Conservation (phyloP, 2,329 filamentous ascomycete species). For the Onygena corvina region DNA sequence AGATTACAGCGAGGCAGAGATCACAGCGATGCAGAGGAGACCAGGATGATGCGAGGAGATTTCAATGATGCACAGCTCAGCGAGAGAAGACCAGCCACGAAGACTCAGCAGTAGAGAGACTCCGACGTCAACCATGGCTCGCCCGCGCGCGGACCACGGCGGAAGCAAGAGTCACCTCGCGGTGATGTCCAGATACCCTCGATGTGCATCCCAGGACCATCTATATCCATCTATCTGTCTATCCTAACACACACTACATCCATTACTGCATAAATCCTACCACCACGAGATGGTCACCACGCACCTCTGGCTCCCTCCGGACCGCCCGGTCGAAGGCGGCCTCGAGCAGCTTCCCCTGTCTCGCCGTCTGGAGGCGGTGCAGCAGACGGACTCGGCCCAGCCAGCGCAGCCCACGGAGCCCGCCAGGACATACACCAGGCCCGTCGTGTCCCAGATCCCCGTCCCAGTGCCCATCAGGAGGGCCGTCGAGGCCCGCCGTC, state of each 20-base stretch:
- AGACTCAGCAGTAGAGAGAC: not conserved
- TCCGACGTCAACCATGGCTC: not conserved
- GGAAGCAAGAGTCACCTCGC: not conserved
- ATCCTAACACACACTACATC: too few relatives aligned
- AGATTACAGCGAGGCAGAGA: not conserved
- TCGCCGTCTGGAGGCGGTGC: too few relatives aligned
- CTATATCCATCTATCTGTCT: too few relatives aligned
- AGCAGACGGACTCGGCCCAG: too few relatives aligned
- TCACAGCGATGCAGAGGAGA: not conserved
- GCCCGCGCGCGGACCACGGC: not conserved
- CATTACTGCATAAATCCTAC: too few relatives aligned
- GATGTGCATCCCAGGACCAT: too few relatives aligned
- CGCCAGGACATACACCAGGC: too few relatives aligned
- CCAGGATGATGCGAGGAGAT: not conserved
- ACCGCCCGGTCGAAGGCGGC: not conserved
- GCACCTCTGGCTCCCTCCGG: not conserved
- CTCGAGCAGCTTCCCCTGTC: not conserved
- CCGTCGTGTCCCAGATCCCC: too few relatives aligned
- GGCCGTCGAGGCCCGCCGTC: too few relatives aligned
- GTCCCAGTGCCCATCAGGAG: too few relatives aligned
- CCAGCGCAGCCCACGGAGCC: too few relatives aligned
- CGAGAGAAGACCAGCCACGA: not conserved
- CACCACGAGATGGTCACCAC: not conserved
- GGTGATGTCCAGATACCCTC: not conserved
- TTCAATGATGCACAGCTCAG: too few relatives aligned